Conservation (phyloP, 306 rosid species). For the Quercus dentata region DNA sequence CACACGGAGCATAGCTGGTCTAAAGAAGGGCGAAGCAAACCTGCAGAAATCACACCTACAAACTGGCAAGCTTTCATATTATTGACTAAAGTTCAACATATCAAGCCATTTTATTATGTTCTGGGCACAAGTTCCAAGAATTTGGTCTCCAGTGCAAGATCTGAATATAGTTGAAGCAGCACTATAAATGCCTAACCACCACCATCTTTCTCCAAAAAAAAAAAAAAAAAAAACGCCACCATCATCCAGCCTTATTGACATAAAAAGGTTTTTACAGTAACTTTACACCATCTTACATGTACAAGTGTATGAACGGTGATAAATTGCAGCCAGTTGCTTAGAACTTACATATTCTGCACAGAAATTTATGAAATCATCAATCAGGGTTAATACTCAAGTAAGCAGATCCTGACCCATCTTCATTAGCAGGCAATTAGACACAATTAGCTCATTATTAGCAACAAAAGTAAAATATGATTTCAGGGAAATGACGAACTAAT, state of each 20-base stretch:
- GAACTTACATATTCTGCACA: neutral
- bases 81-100: too few relatives aligned
- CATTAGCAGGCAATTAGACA: slow-evolving; percentile 16
- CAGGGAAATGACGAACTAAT: slow-evolving; percentile 8
- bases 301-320: neutral
- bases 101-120: too few relatives aligned
- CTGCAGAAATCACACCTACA: too few relatives aligned
- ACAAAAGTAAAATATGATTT: slow-evolving; percentile 13
- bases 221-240: too few relatives aligned
- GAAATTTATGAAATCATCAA: neutral
- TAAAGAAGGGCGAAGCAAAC: too few relatives aligned
- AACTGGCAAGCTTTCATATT: too few relatives aligned
- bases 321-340: neutral
- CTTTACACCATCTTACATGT: neutral
- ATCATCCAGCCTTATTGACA: neutral
- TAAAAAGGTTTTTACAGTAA: neutral
- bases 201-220: neutral
- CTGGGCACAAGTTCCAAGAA: too few relatives aligned
- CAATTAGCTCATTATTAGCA: slow-evolving; percentile 45
- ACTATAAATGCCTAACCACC: neutral
- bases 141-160: too few relatives aligned
- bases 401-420: slow-evolving; percentile 28
- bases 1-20: too few relatives aligned
- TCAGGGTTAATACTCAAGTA: neutral
- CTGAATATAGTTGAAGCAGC: neutral